Base-by-base conservation (phyloP, 129 eudicot species). In the Tanacetum coccineum region DNA sequence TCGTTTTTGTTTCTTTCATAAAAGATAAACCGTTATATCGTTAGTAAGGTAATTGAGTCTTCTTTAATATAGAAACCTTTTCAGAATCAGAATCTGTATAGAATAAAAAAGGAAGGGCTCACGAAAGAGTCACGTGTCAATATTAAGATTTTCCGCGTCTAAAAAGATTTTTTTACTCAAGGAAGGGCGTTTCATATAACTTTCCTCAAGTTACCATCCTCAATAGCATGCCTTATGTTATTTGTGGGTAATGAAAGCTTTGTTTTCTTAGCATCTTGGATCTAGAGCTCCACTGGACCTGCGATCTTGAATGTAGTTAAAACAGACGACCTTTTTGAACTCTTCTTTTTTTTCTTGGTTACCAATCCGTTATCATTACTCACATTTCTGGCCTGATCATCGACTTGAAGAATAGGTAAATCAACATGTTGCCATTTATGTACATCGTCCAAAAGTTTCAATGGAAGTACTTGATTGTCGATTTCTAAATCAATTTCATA, bases 401-500 rank as follows among this genome's bases (percentile, higher is more conserved):
- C 48, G 28, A 78, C 70, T 20, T 76, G 85, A 54, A 93, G 84
- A 73, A 93, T 86, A 9, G 99, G 95, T 64, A 88, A 81, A 83
- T 93, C 96, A 64, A 89, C 95, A 71, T 84, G 81, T 66, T 93
- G 91, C 99, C 99, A 89, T 71, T 82, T 76, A 28, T 93, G 75
- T 20, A 88, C 96, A 79, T 93, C 96, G 85, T 92, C 98, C 77
- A 92, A 53, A 36, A 92, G 84, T 77, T 86, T 86, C 50, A 93
- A 77, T 2, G 98, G 96, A 47, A 86, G 72, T 75, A 88, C 85
- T 54, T 84, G 79, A 52, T 84, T 82, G 13, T 15, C 93, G 44
- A 89, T 84, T 79, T 93, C 99, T 61, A 93, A 84, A 71, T 94
- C 97, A 59, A 94, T 89, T 72, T 87, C 99, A 76, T 94, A 89